Percentiles rank a stretch among this genome's conserved stretches.
Conservation (phyloP, 2,329 filamentous ascomycete species). For the Hymenoscyphus occultus region DNA sequence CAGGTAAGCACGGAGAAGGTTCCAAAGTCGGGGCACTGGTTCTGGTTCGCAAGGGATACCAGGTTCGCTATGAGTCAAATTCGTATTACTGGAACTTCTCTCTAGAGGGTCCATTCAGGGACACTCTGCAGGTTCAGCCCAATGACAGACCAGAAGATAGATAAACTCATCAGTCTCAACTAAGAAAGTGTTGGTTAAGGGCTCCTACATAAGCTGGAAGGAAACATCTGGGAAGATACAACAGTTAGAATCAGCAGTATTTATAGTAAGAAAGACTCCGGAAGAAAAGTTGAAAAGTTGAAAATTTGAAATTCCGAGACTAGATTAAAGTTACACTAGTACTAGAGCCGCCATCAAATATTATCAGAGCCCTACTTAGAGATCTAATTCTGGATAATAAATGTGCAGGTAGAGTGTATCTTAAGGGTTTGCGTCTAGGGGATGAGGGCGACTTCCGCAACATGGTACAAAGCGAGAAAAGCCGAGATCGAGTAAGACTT, state of each 20-base stretch:
- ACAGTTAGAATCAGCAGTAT: constrained; percentile 24
- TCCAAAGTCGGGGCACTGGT: constrained; percentile 33
- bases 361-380: constrained; percentile 14
- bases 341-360: constrained; percentile 14
- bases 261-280: neutral
- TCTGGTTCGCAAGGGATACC: constrained; percentile 27
- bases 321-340: constrained; percentile 22
- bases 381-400: constrained; percentile 16
- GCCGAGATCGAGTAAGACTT: constrained; percentile 22
- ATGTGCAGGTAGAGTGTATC: constrained; percentile 18
- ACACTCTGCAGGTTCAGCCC: constrained; percentile 10
- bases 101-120: constrained; percentile 15
- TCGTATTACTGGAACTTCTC: constrained; percentile 28
- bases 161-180: neutral
- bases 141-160: neutral
- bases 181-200: neutral
- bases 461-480: constrained; percentile 12
- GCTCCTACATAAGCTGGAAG: constrained; percentile 10
- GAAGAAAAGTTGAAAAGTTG: constrained; percentile 8
- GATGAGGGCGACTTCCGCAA: neutral
- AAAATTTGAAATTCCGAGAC: constrained; percentile 5
- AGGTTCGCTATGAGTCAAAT: constrained; percentile 22
- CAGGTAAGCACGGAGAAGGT: constrained; percentile 33
- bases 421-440: constrained; percentile 22
- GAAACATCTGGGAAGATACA: constrained; percentile 24